phyloP scores from a whole-genome alignment of 2,329 filamentous ascomycete species.

The Apiospora hydei region DNA sequence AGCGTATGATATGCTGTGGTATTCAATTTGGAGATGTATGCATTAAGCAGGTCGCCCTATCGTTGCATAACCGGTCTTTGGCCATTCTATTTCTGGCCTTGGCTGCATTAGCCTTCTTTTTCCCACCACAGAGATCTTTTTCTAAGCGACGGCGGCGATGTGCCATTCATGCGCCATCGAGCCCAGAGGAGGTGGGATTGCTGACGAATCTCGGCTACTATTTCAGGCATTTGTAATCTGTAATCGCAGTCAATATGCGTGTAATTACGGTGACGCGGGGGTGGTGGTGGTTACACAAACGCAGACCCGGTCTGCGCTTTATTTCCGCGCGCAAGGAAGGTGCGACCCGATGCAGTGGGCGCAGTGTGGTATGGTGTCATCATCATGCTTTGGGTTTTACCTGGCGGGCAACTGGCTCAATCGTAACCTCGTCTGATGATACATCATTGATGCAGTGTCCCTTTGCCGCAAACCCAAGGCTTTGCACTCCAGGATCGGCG shows the following conservation, averaged over 20 bases:
- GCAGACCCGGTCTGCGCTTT: not conserved
- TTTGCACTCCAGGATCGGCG: not conserved
- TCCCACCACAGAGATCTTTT: not conserved
- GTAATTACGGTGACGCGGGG: not conserved
- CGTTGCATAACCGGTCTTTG: not conserved
- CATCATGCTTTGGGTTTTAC: not conserved
- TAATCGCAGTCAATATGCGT: not conserved
- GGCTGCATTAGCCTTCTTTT: conserved; percentile 11
- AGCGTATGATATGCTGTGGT: not conserved
- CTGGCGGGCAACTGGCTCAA: not conserved
- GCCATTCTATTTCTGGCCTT: not conserved
- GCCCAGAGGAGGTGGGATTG: not conserved
- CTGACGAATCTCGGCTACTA: not conserved
- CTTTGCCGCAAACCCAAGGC: not conserved
- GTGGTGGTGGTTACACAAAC: not conserved
- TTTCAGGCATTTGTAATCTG: not conserved
- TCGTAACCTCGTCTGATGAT: not conserved
- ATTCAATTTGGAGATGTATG: not conserved
- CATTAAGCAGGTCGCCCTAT: not conserved
- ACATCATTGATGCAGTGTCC: too few species aligned
- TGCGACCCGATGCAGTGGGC: not conserved
- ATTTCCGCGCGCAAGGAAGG: not conserved
- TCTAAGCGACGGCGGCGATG: not conserved
- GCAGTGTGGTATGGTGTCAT: not conserved
- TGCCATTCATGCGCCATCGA: not conserved